These are phyloP conservation scores for Suillus fuscotomentosus DNA, from an alignment of 768 basidiomycete genomes.

Conservation along the genomic window DNA sequence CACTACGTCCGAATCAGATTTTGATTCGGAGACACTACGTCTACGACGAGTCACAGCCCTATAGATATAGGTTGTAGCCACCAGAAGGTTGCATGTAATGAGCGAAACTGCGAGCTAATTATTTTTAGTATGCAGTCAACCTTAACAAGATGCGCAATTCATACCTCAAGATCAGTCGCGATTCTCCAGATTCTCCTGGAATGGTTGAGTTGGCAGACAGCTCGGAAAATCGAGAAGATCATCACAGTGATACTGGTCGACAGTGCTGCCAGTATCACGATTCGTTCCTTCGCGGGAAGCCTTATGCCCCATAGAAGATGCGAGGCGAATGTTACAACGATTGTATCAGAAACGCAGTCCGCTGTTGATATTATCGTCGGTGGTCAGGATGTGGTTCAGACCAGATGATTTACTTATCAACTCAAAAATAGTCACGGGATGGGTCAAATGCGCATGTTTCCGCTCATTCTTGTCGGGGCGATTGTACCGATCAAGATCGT, in stretches of 20 bases:
- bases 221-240: conserved; percentile 43
- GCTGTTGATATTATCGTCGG: conserved; percentile 28
- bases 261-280: conserved; percentile 44
- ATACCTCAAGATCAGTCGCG: conserved; percentile 45
- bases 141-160: not conserved
- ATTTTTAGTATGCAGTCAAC: not conserved
- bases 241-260: conserved; percentile 54
- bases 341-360: conserved; percentile 43
- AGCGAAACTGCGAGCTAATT: conserved; percentile 35
- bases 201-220: conserved; percentile 36
- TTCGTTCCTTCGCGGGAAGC: conserved; percentile 38
- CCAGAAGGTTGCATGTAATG: conserved; percentile 42
- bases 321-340: conserved; percentile 46
- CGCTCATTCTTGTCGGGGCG: not conserved
- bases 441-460: not conserved
- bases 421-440: not conserved
- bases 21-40: not conserved
- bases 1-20: not conserved
- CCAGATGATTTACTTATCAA: conserved; percentile 4
- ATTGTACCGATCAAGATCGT: not conserved
- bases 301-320: conserved; percentile 43
- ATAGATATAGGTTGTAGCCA: conserved; percentile 35
- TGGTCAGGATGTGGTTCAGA: not conserved
- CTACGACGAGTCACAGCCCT: conserved; percentile 11
- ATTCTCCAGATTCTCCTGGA: conserved; percentile 6